Evolutionary conservation across 1,139 yeast genomes (phyloP).

Genomic region (Diutina catenulata): DNA sequence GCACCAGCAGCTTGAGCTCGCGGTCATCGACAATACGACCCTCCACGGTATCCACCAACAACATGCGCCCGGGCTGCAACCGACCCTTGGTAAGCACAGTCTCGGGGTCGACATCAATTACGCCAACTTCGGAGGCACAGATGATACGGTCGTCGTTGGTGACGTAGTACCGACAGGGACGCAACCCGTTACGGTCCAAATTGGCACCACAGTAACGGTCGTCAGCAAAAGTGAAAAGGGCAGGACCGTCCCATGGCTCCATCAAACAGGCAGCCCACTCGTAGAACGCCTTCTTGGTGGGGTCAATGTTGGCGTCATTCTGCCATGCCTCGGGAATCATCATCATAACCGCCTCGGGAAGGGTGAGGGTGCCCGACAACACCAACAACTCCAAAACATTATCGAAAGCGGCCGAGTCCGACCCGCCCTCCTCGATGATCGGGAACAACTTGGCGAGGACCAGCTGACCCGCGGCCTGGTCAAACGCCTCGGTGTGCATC

Average conservation of each 20-base stretch:
- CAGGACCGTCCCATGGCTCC: constrained; percentile 99
- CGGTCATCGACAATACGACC: constrained; percentile 91
- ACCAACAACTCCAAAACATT: constrained; percentile 87
- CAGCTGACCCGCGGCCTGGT: constrained; percentile 27
- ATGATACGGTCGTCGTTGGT: constrained; percentile 93
- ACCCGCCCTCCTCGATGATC: constrained; percentile 95
- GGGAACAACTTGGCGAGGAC: constrained; percentile 77
- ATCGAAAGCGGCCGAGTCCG: constrained; percentile 98
- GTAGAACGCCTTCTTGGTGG: constrained; percentile 85
- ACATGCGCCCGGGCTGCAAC: constrained; percentile 92
- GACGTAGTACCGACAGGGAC: constrained; percentile 96
- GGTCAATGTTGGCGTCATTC: constrained; percentile 74
- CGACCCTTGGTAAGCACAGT: constrained; percentile 84
- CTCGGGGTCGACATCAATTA: constrained; percentile 78
- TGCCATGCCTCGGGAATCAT: constrained; percentile 99
- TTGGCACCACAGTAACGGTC: constrained; percentile 98
- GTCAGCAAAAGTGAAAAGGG: constrained; percentile 91
- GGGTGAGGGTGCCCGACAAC: constrained; percentile 79
- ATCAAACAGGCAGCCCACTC: constrained; percentile 99
- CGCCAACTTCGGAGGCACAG: constrained; percentile 98
- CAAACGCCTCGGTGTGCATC: constrained; percentile 77
- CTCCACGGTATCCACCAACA: constrained; percentile 84
- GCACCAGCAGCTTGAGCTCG: constrained; percentile 69
- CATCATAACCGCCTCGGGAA: constrained; percentile 96
- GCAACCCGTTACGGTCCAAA: constrained; percentile 90